Evolutionary conservation across 116 monocot species (phyloP).

Genomic region (Iris pallida): DNA sequence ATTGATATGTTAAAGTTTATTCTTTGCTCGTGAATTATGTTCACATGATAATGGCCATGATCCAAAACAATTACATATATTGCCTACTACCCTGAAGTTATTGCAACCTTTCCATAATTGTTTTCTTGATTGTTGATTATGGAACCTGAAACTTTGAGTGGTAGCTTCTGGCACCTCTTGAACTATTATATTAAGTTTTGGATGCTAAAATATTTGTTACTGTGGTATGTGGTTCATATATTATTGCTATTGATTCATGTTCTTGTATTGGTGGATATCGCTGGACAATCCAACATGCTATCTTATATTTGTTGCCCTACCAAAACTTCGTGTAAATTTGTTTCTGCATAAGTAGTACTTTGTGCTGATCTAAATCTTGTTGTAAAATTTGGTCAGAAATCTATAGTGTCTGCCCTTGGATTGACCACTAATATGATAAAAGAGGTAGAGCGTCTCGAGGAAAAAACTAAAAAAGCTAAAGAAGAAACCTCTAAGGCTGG

Average conservation of each 20-base stretch:
- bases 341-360: too few species aligned
- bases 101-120: background rate
- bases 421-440: conserved; percentile 37
- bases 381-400: conserved; percentile 25
- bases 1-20: background rate
- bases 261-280: background rate
- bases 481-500: conserved; percentile 42
- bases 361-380: background rate
- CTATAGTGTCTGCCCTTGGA: conserved; percentile 41
- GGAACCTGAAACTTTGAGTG: too few species aligned
- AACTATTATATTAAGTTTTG: background rate
- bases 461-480: conserved; percentile 38
- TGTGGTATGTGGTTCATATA: background rate
- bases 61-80: background rate
- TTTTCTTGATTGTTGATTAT: too few species aligned
- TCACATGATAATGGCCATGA: background rate
- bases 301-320: too few species aligned
- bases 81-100: too few species aligned
- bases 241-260: background rate
- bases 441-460: conserved; percentile 44
- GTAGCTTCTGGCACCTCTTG: background rate
- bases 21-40: background rate
- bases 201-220: background rate
- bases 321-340: too few species aligned
- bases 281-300: background rate